Base-by-base conservation (phyloP, 1,284 basidiomycete species). In the Inonotus hispidus region DNA sequence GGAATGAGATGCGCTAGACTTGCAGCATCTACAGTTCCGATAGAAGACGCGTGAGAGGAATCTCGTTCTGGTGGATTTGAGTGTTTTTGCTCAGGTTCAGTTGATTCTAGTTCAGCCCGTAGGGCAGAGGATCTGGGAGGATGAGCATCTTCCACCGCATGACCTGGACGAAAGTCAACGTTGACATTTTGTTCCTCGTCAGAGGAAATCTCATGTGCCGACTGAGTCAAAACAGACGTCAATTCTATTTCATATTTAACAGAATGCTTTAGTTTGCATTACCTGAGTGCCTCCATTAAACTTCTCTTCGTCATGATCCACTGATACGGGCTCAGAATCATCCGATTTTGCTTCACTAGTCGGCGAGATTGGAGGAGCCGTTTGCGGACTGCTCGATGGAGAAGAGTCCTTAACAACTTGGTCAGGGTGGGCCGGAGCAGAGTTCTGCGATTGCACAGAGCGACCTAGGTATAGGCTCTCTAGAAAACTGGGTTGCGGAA, bases 401-500 rank as follows among this genome's bases (percentile, higher is more conserved):
- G 29, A 35, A 46, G 23, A 23, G n/a, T 43, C 68, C 27, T 63
- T 60, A 38, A 66, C 68, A 39, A 68, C 61, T 67, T 79, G 77
- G 63, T 82, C 80, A 60, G 74, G 74, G 66, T 76, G 75, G 64
- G 77, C 77, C 54, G 71, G 77, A 66, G 73, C 74, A 52, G 68
- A 67, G 53, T 32, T 53, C 25, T 53, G 50, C 38, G 69, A 68
- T 37, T 64, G 63, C 2, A 45, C 41, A 4, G 66, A 29, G 37
- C 78, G 74, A 53, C 87, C 87, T 61, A 82, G 72, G 72, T 85
- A 89, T 62, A 88, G 73, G 61, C 75, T 78, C 46, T 82, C 84
- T 52, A 90, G 80, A 59, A 79, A 80, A 32, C 75, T 75, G 46
- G 88, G 88, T 64, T 83, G 79, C 43, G 88, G 87, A 57, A 81